phyloP scores from a whole-genome alignment of 148 eudicot species.

The Cornus florida region DNA sequence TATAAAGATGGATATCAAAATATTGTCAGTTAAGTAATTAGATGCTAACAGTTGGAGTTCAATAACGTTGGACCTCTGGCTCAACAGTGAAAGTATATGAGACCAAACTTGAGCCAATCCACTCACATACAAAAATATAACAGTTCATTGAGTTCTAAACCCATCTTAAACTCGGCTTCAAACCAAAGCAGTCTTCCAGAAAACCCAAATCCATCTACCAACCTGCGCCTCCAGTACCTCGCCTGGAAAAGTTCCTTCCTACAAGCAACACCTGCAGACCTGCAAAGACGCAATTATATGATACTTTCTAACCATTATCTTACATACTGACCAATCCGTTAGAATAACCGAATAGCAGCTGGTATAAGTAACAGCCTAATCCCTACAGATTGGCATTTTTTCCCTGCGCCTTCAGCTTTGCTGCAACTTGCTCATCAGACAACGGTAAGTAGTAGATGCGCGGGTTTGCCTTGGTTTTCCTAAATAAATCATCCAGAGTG shows the following conservation, averaged over 20 bases:
- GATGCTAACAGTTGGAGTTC: neutral
- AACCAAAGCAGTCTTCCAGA: neutral
- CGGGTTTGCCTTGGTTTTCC: conserved; percentile 86
- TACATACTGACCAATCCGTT: conserved; percentile 20
- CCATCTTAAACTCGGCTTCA: conserved; percentile 14
- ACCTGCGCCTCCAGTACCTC: conserved; percentile 19
- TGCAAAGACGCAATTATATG: conserved; percentile 53
- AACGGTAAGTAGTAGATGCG: conserved; percentile 89
- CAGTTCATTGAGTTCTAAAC: neutral
- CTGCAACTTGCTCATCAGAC: conserved; percentile 78
- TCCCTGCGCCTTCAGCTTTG: conserved; percentile 41
- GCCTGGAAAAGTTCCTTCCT: conserved; percentile 19
- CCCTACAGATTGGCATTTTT: conserved; percentile 56
- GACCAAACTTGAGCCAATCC: neutral
- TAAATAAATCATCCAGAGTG: conserved; percentile 88
- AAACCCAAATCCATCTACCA: conserved; percentile 15
- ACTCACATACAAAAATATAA: neutral
- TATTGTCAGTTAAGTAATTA: too few species aligned
- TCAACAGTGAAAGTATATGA: neutral
- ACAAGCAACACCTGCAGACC: conserved; percentile 54
- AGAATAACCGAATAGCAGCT: conserved; percentile 31
- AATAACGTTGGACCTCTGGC: neutral
- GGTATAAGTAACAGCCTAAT: conserved; percentile 1
- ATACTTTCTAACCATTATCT: conserved; percentile 36
- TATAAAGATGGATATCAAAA: too few species aligned